Base-by-base conservation (phyloP, 305 asterid species). In the Euphrasia arctica region DNA sequence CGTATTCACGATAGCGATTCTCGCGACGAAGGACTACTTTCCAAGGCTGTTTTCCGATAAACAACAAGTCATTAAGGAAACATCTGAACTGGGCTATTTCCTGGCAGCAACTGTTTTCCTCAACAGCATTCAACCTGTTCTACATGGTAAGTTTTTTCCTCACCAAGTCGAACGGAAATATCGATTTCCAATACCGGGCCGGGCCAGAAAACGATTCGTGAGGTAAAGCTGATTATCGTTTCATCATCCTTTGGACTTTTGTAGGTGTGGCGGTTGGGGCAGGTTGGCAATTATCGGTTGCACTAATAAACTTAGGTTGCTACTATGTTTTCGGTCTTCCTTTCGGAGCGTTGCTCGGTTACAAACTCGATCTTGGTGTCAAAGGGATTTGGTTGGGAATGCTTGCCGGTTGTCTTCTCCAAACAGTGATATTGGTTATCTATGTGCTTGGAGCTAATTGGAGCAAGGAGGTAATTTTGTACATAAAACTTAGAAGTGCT, bases 191-290 rank as follows among this genome's bases (percentile, higher is more conserved):
- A 25, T 0, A 25, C 5, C 41, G 7, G 41, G 7, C 6, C 7
- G 8, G 7, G 41, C 41, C 41, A 34, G 41, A 4, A 34, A 34
- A 34, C 41, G 1, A 5, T 34, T 34, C 41, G 41, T 34, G 10
- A 7, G 43, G 18, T 11, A 47, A 47, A 47, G 52, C 18, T 47
- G 18, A 47, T 3, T 9, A 47, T 47, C 52, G 2, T n/a, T 45
- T 45, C 4, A 45, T 45, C 14, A 22, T 31, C 32, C 54, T 3
- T 4, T 2, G 15, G 29, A 58, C 22, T 56, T 54, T 59, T 75
- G 75, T 76, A 85, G 96, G 96, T 66, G 91, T 85, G 61, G 96
- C 91, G 5, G 80, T 85, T 9, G 95, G 96, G 48, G 96, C 96
- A 2, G 96, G 96, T 2, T 88, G 95, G 96, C 96, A 88, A 60